phyloP scores from a whole-genome alignment of 768 basidiomycete species.

The Suillus subalutaceus region DNA sequence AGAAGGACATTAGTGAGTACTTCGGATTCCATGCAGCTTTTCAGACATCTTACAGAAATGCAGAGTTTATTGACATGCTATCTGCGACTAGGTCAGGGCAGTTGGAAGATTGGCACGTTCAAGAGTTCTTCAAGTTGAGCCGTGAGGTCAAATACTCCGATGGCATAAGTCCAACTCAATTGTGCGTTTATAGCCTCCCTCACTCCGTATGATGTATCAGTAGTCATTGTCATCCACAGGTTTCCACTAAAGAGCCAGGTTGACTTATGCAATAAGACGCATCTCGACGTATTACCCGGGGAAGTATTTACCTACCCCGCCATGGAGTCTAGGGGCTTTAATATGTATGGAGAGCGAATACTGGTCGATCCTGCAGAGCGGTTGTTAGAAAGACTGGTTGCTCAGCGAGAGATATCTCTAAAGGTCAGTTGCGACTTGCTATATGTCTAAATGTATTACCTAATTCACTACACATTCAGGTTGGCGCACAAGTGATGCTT shows the following conservation, averaged over 20 bases:
- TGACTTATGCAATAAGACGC: constrained; percentile 25
- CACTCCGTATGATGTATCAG: neutral
- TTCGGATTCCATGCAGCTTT: neutral
- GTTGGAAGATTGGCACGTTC: constrained; percentile 64
- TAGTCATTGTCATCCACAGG: constrained; percentile 13
- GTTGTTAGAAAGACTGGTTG: constrained; percentile 52
- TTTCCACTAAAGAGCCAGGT: constrained; percentile 33
- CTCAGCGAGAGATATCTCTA: constrained; percentile 45
- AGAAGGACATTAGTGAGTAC: constrained; percentile 56
- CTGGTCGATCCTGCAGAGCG: constrained; percentile 26
- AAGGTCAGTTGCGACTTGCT: constrained; percentile 39
- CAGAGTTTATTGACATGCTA: constrained; percentile 93
- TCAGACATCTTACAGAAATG: neutral
- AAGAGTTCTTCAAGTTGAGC: constrained; percentile 66
- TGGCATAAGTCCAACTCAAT: constrained; percentile 84
- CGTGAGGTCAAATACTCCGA: constrained; percentile 74
- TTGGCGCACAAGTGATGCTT: constrained; percentile 83
- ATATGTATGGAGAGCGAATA: constrained; percentile 40
- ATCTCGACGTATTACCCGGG: constrained; percentile 29
- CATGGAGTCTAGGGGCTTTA: constrained; percentile 49
- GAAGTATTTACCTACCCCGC: constrained; percentile 37
- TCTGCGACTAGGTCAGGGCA: constrained; percentile 96
- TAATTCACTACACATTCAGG: constrained; percentile 27
- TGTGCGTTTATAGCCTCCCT: constrained; percentile 47
- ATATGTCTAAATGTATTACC: neutral